Percentiles rank a stretch among this genome's conserved stretches.
phyloP scores from a whole-genome alignment of 768 basidiomycete species.

The Hygrocybe punicea region DNA sequence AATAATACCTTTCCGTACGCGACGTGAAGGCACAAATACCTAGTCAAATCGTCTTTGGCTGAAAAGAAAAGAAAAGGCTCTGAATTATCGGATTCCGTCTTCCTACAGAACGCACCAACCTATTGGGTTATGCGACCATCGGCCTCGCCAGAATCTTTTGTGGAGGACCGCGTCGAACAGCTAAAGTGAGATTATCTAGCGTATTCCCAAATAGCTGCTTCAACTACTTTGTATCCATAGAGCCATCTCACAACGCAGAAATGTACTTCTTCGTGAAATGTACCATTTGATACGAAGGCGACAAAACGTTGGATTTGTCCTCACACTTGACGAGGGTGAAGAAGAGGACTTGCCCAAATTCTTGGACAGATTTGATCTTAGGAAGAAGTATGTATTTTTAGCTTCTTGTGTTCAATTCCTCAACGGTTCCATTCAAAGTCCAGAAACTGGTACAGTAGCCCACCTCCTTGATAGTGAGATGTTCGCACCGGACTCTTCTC shows the following conservation, averaged over 20 bases:
- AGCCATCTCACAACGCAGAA: constrained; percentile 59
- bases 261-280: constrained; percentile 71
- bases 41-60: no score
- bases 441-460: constrained; percentile 40
- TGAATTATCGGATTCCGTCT: no score
- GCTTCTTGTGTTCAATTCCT: constrained; percentile 6
- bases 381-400: constrained; percentile 42
- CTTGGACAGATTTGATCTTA: constrained; percentile 54
- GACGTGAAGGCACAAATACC: no score
- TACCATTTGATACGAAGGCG: constrained; percentile 59
- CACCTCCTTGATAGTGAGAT: constrained; percentile 36
- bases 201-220: constrained; percentile 9
- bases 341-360: constrained; percentile 48
- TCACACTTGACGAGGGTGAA: constrained; percentile 39
- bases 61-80: no score
- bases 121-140: constrained; percentile 3
- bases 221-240: constrained; percentile 31
- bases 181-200: constrained; percentile 35
- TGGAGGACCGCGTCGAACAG: constrained; percentile 45
- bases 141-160: constrained; percentile 33
- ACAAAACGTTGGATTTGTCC: constrained; percentile 42
- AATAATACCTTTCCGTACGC: no score
- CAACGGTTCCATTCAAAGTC: constrained; percentile 28
- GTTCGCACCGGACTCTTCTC: constrained; percentile 16
- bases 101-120: background rate